Conservation (phyloP, 2,329 filamentous ascomycete genomes). For the Fusarium euwallaceae region DNA sequence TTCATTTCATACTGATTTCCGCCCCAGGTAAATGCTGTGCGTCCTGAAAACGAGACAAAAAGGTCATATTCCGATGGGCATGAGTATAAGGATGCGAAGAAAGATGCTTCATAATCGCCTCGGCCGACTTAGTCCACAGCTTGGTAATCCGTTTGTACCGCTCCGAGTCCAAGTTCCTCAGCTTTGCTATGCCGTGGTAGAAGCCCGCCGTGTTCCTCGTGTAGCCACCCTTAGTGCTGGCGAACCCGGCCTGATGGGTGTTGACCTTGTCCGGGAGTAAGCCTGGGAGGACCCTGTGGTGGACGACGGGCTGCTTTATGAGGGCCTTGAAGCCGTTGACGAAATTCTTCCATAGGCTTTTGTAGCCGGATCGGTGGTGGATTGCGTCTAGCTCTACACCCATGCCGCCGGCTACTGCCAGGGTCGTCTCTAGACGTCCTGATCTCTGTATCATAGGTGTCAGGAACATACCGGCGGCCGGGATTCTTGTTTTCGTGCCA, state of each 20-base stretch:
- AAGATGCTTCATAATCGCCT: conserved; percentile 80
- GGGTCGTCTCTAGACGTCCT: conserved; percentile 71
- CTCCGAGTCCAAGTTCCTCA: conserved; percentile 77
- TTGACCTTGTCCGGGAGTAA: conserved; percentile 82
- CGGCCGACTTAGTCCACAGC: conserved; percentile 80
- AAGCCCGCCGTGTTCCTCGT: conserved; percentile 82
- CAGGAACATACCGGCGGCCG: conserved; percentile 77
- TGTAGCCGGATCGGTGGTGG: conserved; percentile 70
- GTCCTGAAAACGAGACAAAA: conserved; percentile 62
- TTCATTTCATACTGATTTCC: conserved; percentile 62
- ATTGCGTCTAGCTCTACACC: conserved; percentile 78
- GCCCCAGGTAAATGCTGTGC: neutral
- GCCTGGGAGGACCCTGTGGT: conserved; percentile 64
- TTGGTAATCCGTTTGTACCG: conserved; percentile 78
- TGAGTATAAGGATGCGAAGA: conserved; percentile 70
- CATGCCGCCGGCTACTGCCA: conserved; percentile 83
- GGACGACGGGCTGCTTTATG: conserved; percentile 65
- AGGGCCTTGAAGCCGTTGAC: conserved; percentile 78
- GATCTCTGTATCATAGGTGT: conserved; percentile 62
- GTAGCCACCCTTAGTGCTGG: conserved; percentile 80
- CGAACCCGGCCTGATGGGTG: conserved; percentile 74
- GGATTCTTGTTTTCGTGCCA: conserved; percentile 80
- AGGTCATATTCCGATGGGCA: conserved; percentile 78
- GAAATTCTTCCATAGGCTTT: conserved; percentile 78
- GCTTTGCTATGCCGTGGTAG: conserved; percentile 93